Conservation (phyloP, 768 basidiomycete genomes). For the Mycena metata region DNA sequence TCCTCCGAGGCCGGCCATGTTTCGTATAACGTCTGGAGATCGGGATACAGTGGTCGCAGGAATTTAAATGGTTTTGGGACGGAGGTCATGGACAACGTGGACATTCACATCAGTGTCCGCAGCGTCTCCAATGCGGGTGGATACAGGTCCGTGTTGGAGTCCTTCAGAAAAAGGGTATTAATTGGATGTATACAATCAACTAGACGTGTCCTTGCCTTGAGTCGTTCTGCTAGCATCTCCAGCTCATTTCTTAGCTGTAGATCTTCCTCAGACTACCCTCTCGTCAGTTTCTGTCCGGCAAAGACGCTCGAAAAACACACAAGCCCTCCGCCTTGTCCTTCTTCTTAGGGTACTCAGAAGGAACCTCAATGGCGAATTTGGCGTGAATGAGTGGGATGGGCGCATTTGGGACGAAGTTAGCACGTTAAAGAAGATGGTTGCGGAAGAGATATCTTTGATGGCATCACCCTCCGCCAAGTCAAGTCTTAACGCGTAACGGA, state of each 20-base stretch:
- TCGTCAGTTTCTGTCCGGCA: slow-evolving; percentile 24
- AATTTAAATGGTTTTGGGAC: too few species aligned
- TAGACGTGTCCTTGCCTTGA: slow-evolving; percentile 70
- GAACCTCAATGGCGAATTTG: slow-evolving; percentile 72
- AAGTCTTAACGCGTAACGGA: too few species aligned
- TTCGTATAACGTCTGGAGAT: too few species aligned
- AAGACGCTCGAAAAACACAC: slow-evolving; percentile 75
- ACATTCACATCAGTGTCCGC: too few species aligned
- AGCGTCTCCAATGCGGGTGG: slow-evolving; percentile 94
- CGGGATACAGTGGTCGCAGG: too few species aligned
- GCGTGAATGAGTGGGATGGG: too few species aligned
- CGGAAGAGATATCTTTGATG: too few species aligned
- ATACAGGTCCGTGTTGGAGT: slow-evolving; percentile 88
- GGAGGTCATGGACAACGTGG: too few species aligned
- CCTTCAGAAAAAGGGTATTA: slow-evolving; percentile 64
- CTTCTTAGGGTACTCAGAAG: slow-evolving; percentile 82
- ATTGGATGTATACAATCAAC: slow-evolving; percentile 24
- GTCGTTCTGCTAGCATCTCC: slow-evolving; percentile 95
- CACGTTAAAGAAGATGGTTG: too few species aligned
- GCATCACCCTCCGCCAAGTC: too few species aligned
- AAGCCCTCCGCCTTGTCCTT: slow-evolving; percentile 83
- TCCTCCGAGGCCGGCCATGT: too few species aligned
- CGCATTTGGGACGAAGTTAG: too few species aligned
- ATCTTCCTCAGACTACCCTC: slow-evolving; percentile 91
- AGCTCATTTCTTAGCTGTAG: slow-evolving; percentile 92